These are phyloP conservation scores for Carpinus fangiana DNA, from an alignment of 306 rosid species.

Conservation along the genomic window DNA sequence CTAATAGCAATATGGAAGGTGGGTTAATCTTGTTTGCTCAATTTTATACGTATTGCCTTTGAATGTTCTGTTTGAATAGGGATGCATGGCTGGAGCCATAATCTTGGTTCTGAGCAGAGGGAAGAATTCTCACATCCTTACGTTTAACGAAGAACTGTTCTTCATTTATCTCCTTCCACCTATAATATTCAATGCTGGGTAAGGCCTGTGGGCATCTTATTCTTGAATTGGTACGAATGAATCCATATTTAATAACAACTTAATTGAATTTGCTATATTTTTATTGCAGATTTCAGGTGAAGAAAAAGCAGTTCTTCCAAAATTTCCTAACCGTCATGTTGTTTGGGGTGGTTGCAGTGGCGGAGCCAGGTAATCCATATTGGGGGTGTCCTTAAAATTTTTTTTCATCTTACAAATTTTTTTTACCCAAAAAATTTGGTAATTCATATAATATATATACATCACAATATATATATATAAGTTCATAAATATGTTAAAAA, in stretches of 20 bases:
- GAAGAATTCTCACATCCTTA: slow-evolving; percentile 74
- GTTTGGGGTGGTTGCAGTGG: slow-evolving; percentile 82
- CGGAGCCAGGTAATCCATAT: too few relatives aligned
- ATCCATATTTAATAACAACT: background rate
- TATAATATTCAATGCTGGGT: slow-evolving; percentile 96
- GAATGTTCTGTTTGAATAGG: slow-evolving; percentile 44
- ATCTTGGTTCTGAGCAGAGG: slow-evolving; percentile 65
- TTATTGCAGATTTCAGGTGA: slow-evolving; percentile 80
- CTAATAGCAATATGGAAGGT: background rate
- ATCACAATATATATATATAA: too few relatives aligned
- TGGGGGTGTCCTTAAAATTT: too few relatives aligned
- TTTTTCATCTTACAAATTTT: too few relatives aligned
- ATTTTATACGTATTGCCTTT: background rate
- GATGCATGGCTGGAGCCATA: slow-evolving; percentile 59
- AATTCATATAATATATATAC: too few relatives aligned
- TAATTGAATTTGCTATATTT: background rate
- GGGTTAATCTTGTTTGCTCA: background rate
- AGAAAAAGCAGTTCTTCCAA: slow-evolving; percentile 89
- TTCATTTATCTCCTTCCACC: slow-evolving; percentile 97
- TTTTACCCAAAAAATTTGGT: too few relatives aligned
- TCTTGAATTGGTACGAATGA: slow-evolving; percentile 12
- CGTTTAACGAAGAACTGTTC: slow-evolving; percentile 78
- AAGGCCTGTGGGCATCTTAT: slow-evolving; percentile 35
- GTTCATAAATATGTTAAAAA: too few relatives aligned
- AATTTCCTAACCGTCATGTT: slow-evolving; percentile 86